Base-by-base conservation (phyloP, 352 stramenopile species). In the Phytophthora capsici region DNA sequence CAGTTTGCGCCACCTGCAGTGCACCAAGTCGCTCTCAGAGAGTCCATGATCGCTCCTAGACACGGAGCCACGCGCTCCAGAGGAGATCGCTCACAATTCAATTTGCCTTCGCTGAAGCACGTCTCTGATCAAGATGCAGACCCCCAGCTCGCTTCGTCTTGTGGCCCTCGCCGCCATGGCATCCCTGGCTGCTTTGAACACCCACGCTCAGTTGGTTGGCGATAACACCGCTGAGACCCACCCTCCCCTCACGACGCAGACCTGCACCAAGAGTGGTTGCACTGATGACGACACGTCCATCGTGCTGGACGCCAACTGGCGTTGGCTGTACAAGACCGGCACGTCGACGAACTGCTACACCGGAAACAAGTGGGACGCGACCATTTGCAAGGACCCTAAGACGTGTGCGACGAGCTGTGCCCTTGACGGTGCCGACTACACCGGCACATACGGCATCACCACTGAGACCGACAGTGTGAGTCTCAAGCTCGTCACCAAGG, bases 261-360 rank as follows among this genome's bases (percentile, higher is more conserved):
- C 69, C 47, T 72, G 75, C 19, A 56, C 46, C 14, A 49, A 58
- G 3, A 53, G 48, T 17, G 69, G 73, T 0, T 84, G 73, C 56
- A 65, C 57, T 9, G 56, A 63, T 20, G 60, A 78, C 37, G 32
- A 58, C 4, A 86, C 75, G 32, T 84, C 77, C 22, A 62, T 89
- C 57, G 81, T 90, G 56, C 60, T 90, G 2, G 81, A 90, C 44
- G 67, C 77, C 19, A 84, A 90, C 62, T 86, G 79, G 75, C 75
- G 81, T 43, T 82, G 67, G 72, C 44, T 84, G 28, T 69, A 87
- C 61, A 74, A 81, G 25, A 57, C 69, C 20, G 69, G 63, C 48
- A 77, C 66, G 38, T 74, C 71, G 26, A 79, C 38, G 16, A 86
- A 84, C 60, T 88, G 78, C 68, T 86, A 83, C 69, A 78, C 47